Evolutionary conservation across 192 early-diverging fungal genomes (phyloP).

Genomic region (Dissophora ornata): DNA sequence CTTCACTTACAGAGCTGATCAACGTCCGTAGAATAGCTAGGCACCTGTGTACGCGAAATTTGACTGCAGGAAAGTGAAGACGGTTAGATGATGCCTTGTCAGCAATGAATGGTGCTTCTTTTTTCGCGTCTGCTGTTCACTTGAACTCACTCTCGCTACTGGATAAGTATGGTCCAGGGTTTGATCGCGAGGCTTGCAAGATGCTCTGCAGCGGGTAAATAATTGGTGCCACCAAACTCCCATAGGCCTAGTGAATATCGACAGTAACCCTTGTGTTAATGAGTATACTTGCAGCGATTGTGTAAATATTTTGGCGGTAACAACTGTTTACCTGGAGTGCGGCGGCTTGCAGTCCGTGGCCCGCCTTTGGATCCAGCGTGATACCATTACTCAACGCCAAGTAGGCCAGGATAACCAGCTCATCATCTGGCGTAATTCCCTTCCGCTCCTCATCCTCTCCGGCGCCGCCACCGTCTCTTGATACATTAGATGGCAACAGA

Average conservation of each 20-base stretch:
- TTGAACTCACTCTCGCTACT: slow-evolving; percentile 28
- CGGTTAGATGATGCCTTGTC: background rate
- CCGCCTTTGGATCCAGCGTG: slow-evolving; percentile 17
- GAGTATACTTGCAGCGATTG: too few relatives aligned
- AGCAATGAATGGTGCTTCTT: too few relatives aligned
- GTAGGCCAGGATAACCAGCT: slow-evolving; percentile 29
- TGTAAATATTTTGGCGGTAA: too few relatives aligned
- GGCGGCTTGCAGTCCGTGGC: slow-evolving; percentile 19
- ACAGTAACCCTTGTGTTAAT: too few relatives aligned
- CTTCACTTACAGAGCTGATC: slow-evolving; percentile 26
- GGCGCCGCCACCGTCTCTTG: background rate
- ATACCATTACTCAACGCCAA: slow-evolving; percentile 32
- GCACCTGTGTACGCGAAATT: slow-evolving; percentile 36
- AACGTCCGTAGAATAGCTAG: slow-evolving; percentile 17
- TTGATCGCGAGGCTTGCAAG: slow-evolving; percentile 27
- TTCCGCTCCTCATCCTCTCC: slow-evolving; percentile 10
- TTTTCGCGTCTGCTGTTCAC: too few relatives aligned
- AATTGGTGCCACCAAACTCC: slow-evolving; percentile 19
- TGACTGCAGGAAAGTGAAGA: slow-evolving; percentile 16
- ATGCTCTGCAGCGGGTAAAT: slow-evolving; percentile 35
- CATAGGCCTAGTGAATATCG: slow-evolving; percentile 20
- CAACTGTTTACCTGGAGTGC: slow-evolving; percentile 1
- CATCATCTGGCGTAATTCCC: slow-evolving; percentile 40
- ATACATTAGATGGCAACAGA: background rate
- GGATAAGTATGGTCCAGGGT: slow-evolving; percentile 4